A percentile compares a stretch with the other conserved stretches of the same genome.
These are phyloP conservation scores for Priceomyces castillae DNA, from an alignment of 805 yeast species.

Conservation along the genomic window DNA sequence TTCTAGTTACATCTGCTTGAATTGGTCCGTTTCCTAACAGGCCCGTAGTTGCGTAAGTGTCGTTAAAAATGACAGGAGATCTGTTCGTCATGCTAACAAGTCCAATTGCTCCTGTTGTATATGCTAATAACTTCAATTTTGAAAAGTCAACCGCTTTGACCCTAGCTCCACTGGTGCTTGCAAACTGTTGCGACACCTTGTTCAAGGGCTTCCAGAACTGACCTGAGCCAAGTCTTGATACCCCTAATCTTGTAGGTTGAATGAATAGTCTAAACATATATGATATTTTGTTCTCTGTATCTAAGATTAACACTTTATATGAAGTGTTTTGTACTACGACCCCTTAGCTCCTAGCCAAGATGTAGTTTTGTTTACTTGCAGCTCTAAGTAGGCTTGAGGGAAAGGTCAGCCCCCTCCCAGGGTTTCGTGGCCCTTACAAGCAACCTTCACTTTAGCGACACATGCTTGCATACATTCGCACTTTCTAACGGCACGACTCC, in stretches of 20 bases:
- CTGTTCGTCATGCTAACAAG: slow-evolving; percentile 3
- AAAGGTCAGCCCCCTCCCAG: too few species aligned
- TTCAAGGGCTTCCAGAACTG: slow-evolving; percentile 1
- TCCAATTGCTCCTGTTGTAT: slow-evolving; percentile 4
- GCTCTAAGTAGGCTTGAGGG: too few species aligned
- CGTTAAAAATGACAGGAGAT: slow-evolving; percentile 5
- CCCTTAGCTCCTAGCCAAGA: too few species aligned
- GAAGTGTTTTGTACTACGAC: too few species aligned
- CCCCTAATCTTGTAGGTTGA: slow-evolving; percentile 1
- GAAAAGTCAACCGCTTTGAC: neutral
- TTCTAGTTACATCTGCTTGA: neutral
- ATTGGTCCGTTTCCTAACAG: neutral
- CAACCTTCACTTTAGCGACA: too few species aligned
- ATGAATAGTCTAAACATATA: slow-evolving; percentile 4
- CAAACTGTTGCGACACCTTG: neutral
- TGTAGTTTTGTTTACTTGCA: too few species aligned
- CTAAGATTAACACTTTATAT: too few species aligned
- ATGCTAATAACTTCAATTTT: slow-evolving; percentile 3
- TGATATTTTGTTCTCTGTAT: too few species aligned
- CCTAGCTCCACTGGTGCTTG: slow-evolving; percentile 1
- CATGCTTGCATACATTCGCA: too few species aligned
- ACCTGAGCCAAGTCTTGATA: neutral
- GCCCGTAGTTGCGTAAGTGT: neutral
- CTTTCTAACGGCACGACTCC: too few species aligned
- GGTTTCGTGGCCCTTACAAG: too few species aligned